These are phyloP conservation scores for Mycena rosella DNA, from an alignment of 768 basidiomycete species.

Conservation along the genomic window DNA sequence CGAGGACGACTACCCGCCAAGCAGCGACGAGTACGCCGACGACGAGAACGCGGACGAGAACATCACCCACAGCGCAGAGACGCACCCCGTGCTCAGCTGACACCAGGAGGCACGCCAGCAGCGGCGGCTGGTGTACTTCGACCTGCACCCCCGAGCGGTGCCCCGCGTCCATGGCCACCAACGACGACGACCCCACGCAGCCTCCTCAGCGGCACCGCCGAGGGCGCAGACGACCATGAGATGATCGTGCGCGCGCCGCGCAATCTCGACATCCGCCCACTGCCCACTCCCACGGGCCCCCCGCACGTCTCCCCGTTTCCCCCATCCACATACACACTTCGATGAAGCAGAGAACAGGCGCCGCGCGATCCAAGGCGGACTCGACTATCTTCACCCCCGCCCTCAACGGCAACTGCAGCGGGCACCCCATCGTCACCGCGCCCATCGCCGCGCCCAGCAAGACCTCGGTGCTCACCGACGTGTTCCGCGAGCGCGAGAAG, in stretches of 20 bases:
- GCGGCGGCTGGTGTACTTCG: constrained; percentile 79
- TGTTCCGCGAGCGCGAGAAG: no score
- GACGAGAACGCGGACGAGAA: constrained; percentile 16
- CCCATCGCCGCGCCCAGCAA: no score
- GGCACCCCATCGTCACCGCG: no score
- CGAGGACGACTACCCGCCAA: constrained; percentile 33
- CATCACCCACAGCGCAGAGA: constrained; percentile 27
- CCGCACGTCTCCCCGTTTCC: no score
- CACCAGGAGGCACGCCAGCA: constrained; percentile 46
- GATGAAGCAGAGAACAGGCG: no score
- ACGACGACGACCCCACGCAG: constrained; percentile 53
- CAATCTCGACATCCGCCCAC: constrained; percentile 33
- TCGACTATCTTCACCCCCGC: constrained; percentile 19
- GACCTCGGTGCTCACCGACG: no score
- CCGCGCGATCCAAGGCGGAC: constrained; percentile 20
- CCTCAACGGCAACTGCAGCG: background rate
- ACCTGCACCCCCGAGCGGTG: constrained; percentile 82
- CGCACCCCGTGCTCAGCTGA: constrained; percentile 39
- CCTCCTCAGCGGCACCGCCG: constrained; percentile 51
- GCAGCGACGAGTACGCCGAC: background rate
- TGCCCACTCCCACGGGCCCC: constrained; percentile 27
- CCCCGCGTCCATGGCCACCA: constrained; percentile 44
- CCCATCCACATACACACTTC: constrained; percentile 16
- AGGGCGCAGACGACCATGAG: constrained; percentile 46
- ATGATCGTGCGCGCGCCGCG: constrained; percentile 8